Percentiles rank a stretch among this genome's conserved stretches.
Evolutionary conservation across 768 basidiomycete genomes (phyloP).

Genomic region (Suillus plorans): DNA sequence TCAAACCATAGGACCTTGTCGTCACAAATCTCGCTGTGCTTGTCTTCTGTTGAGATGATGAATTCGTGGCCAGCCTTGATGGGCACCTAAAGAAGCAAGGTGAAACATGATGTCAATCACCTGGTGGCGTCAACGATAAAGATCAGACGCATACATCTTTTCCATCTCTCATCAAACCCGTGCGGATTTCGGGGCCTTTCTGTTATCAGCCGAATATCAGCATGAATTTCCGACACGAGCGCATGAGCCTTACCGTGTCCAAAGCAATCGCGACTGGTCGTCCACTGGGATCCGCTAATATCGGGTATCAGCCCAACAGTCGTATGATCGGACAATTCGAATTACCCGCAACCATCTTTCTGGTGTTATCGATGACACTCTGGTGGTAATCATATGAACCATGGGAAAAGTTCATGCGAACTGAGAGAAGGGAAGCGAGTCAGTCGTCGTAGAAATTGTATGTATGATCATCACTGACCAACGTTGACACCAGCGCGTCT

Average conservation of each 20-base stretch:
- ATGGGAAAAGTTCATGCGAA: slow-evolving; percentile 99
- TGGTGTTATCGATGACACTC: slow-evolving; percentile 97
- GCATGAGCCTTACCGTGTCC: slow-evolving; percentile 70
- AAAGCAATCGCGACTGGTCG: slow-evolving; percentile 97
- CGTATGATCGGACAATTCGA: slow-evolving; percentile 1
- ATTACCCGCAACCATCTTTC: slow-evolving; percentile 79
- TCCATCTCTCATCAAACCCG: slow-evolving; percentile 86
- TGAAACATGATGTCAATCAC: slow-evolving; percentile 8
- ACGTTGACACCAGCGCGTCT: slow-evolving; percentile 95
- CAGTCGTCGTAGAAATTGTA: neutral
- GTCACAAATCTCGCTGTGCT: slow-evolving; percentile 76
- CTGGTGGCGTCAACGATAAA: slow-evolving; percentile 1
- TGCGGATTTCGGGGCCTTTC: slow-evolving; percentile 99
- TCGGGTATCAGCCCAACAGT: slow-evolving; percentile 8
- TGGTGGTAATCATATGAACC: slow-evolving; percentile 98
- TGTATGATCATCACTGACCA: slow-evolving; percentile 54
- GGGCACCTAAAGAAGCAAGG: slow-evolving; percentile 51
- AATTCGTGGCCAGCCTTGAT: slow-evolving; percentile 94
- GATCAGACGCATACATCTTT: slow-evolving; percentile 65
- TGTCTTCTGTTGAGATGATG: slow-evolving; percentile 79
- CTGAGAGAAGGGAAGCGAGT: slow-evolving; percentile 38
- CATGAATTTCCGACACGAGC: slow-evolving; percentile 5
- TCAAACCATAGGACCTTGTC: slow-evolving; percentile 89
- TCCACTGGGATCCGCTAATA: slow-evolving; percentile 64
- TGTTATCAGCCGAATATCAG: slow-evolving; percentile 28